A percentile compares a stretch with the other conserved stretches of the same genome.
Conservation (phyloP, 179 eudicot genomes). For the Beta lomatogona region DNA sequence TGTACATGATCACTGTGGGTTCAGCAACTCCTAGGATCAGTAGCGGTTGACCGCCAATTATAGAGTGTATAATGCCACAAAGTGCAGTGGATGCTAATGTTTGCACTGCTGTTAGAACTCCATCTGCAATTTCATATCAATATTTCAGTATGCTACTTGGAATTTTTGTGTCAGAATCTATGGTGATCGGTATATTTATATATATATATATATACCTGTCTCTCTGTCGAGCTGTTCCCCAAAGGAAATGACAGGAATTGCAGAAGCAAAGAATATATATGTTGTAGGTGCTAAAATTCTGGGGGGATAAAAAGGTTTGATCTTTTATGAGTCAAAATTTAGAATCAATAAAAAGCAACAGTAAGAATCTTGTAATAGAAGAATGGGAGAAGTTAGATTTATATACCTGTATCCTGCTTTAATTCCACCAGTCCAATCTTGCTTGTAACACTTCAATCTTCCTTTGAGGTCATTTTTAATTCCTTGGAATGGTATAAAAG, state of each 20-base stretch:
- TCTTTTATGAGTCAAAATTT: background rate
- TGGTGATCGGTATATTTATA: background rate
- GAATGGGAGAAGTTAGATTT: background rate
- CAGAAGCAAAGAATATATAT: conserved; percentile 88
- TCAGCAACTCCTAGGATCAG: conserved; percentile 91
- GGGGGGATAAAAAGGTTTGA: conserved; percentile 4
- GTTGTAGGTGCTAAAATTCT: conserved; percentile 92
- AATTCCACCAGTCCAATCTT: conserved; percentile 53
- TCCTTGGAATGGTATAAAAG: conserved; percentile 52
- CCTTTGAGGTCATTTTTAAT: conserved; percentile 54
- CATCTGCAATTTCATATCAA: conserved; percentile 52
- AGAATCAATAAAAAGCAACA: background rate
- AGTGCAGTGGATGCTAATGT: conserved; percentile 82
- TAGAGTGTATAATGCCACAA: conserved; percentile 92
- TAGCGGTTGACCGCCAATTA: conserved; percentile 93
- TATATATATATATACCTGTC: conserved; percentile 45
- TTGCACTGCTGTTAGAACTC: conserved; percentile 87
- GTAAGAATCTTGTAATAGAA: conserved; percentile 3
- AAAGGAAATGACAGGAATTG: conserved; percentile 88
- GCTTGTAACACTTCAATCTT: conserved; percentile 51
- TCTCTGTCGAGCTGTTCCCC: conserved; percentile 84
- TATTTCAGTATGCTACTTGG: background rate
- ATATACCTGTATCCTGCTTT: conserved; percentile 56
- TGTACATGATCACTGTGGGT: conserved; percentile 93
- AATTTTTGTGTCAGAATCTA: background rate